Base-by-base conservation (phyloP, 441 rosid species). In the Arabidopsis hybrid region DNA sequence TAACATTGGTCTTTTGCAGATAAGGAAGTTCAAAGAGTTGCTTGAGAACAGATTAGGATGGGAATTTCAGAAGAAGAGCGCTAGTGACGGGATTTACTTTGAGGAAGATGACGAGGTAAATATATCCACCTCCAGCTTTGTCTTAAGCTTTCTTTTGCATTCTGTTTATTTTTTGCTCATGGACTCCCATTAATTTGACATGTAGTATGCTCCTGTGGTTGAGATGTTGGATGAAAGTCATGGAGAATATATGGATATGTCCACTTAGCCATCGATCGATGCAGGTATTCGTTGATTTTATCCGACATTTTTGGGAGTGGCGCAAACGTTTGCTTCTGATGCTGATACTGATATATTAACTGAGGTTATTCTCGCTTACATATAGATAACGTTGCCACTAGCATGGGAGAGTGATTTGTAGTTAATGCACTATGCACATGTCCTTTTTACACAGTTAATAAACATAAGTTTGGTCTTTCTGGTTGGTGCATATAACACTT, bases 141-240 rank as follows among this genome's bases (percentile, higher is more conserved):
- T 46, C 43, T 69, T 16, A 32, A 10, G 12, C 12, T 17, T 17
- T 42, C 36, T 11, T 60, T 68, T 7, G 42, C 34, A 39, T 50
- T 46, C 38, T 10, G 11, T 60, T 45, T 69, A 13, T 61, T 7
- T 35, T n/a, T 1, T 0, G 35, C 60, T 71, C 34, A 59, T 2
- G 0, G 42, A 2, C 59, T 78, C 21, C 4, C 17, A 49, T 16
- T 55, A 64, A 34, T 59, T 61, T 69, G 49, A 49, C 63, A 34
- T 67, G 79, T 91, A 91, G 98, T 94, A 76, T 83, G 96, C 97
- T 62, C 97, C 97, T 13, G 94, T 87, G 42, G 90, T 94, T 32
- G 94, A 80, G 82, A 81, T 85, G 85, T 72, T 90, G 76, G 95
- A 91, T 11, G 91, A 84, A 6, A 86, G 75, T 71, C 39, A 52